Evolutionary conservation across 768 basidiomycete genomes (phyloP), one percentile per base, ranked within the genome.

Genomic region (Tricholoma saponaceum): DNA sequence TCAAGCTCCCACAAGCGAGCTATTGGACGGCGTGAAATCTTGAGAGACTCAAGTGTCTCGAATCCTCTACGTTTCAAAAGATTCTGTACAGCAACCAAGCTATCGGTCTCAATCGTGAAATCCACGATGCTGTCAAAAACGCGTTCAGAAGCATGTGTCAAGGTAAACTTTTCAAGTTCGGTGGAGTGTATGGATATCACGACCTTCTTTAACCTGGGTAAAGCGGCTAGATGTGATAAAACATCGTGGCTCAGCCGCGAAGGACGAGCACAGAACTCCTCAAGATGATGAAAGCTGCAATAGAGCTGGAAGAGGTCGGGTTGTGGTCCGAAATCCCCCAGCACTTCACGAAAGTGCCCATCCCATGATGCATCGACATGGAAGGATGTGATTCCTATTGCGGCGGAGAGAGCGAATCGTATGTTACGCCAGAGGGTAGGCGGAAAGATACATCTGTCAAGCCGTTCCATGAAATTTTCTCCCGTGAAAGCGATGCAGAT

Each of bases 131-230:
- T 51, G 2, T n/a, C 28, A 14, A 51, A 51, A 22, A 51, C 25
- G 51, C 30, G 10, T 10, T 51, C 30, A 20, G 28, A 28, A 10
- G n/a, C 1, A 22, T 33, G 23, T 2, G 49, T 51, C 30, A 23
- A 26, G 13, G 20, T 52, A 23, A 57, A 60, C 4, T 41, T 28
- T 20, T 12, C 16, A n/a, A 60, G 22, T 32, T 60, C 37, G 22
- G 33, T n/a, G 14, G 47, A 39, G 3, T n/a, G n/a, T 1, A 57
- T 60, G 13, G 37, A 39, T 51, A 60, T 54, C 23, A 22, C 16
- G 23, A 60, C 41, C 2, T 37, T 53, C 13, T 9, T 33, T 2
- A 57, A 52, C 13, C 52, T n/a, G 2, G 53, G 60, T 26, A 60
- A 18, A n/a, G 52, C 35, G 1, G 60, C n/a, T 18, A 60, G 30